Evolutionary conservation across 1,139 yeast genomes (phyloP), one percentile per base, ranked within the genome.

Genomic region (Yamadazyma dushanensis): DNA sequence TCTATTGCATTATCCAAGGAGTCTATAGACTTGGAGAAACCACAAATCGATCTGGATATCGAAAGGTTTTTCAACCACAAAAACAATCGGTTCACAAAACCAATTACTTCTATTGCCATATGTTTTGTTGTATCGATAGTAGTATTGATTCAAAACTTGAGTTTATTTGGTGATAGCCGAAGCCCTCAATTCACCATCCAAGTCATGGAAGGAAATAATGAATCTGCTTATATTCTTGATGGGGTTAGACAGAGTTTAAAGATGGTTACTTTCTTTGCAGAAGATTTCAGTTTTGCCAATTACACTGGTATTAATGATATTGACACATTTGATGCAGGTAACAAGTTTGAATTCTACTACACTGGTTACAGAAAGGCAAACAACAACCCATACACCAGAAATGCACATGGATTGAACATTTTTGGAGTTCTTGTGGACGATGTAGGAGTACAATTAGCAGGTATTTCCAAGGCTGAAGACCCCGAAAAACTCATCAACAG

Each of bases 191-290:
- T 43, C 21, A 23, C 39, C 9, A 22, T 47, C 7, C n/a, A 13
- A 8, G 29, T 47, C 23, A 32, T 26, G 25, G 37, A 36, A 25
- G 50, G 47, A 7, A 47, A 44, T 31, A 47, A 46, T 26, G 43
- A 43, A 33, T 37, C 49, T 1, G 26, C 24, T 7, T 23, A 18
- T 1, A 32, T 44, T 3, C 37, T 47, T 29, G 29, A 18, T 17
- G 31, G 34, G 8, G 63, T 76, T 8, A 62, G 71, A 37, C 80
- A 76, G 40, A 74, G 77, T 13, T 56, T 79, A 33, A 69, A 67
- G 43, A 63, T 78, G 44, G 53, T 78, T 9, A 72, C 84, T 0
- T 78, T 73, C 46, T 57, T 80, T 38, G 81, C 83, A 0, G 66
- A 70, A 29, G 85, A 80, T 47, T 66, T 78, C 32, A 65, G 65